Conservation (phyloP, 2,329 filamentous ascomycete genomes). For the Tolypocladium endophyticum region DNA sequence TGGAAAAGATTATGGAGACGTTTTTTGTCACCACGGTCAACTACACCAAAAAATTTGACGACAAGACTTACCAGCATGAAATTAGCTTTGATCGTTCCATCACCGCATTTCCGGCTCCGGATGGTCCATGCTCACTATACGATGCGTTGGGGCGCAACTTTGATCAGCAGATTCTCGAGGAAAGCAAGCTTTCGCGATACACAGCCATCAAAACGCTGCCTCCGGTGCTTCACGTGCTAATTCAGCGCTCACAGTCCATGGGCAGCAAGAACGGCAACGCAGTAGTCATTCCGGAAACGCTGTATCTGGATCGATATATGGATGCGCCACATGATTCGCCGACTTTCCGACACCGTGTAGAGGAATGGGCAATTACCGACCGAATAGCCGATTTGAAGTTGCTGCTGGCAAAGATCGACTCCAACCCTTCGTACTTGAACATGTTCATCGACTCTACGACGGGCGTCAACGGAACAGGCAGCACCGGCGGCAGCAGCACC, state of each 20-base stretch:
- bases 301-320: slow-evolving; percentile 86
- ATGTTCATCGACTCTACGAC: slow-evolving; percentile 5
- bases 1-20: slow-evolving; percentile 66
- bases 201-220: slow-evolving; percentile 67
- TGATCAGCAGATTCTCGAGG: slow-evolving; percentile 64
- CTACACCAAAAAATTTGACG: slow-evolving; percentile 43
- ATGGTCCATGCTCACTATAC: slow-evolving; percentile 56
- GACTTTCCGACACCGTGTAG: slow-evolving; percentile 52
- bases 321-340: slow-evolving; percentile 50
- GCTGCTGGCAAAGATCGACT: slow-evolving; percentile 15
- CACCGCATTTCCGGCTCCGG: slow-evolving; percentile 45
- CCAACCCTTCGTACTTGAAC: slow-evolving; percentile 13
- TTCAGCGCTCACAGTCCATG: slow-evolving; percentile 72
- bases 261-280: slow-evolving; percentile 66
- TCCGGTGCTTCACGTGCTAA: slow-evolving; percentile 78
- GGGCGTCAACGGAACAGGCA: background rate
- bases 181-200: slow-evolving; percentile 52
- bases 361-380: slow-evolving; percentile 66
- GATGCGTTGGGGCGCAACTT: slow-evolving; percentile 78
- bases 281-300: slow-evolving; percentile 65
- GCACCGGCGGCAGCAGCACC: background rate
- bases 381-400: slow-evolving; percentile 46
- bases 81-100: slow-evolving; percentile 51
- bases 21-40: slow-evolving; percentile 54
- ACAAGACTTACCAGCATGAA: slow-evolving; percentile 28